Evolutionary conservation across 495 filamentous ascomycete genomes (phyloP).

Genomic region (Neurospora sp.): DNA sequence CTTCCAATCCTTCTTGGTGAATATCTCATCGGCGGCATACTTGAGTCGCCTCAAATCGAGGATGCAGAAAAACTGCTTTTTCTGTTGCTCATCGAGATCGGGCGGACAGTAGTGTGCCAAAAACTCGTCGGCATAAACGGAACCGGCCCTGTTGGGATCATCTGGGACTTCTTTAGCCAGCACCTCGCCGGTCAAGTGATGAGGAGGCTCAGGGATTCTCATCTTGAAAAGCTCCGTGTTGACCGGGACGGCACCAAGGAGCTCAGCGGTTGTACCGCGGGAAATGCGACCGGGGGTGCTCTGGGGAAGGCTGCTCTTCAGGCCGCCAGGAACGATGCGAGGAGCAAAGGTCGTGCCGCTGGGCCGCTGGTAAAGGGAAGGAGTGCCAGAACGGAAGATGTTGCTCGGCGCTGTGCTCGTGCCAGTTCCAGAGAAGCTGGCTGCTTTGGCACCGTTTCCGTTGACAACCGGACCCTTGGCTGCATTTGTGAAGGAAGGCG

Average conservation of each 20-base stretch:
- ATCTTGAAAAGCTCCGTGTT: constrained; percentile 36
- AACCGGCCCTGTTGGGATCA: constrained; percentile 27
- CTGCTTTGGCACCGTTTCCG: constrained; percentile 6
- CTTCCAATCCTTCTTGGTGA: constrained; percentile 42
- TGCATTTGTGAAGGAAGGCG: neutral
- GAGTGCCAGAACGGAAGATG: constrained; percentile 30
- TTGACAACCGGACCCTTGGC: neutral
- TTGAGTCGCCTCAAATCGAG: constrained; percentile 42
- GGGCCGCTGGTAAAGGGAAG: constrained; percentile 19
- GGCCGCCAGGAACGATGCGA: constrained; percentile 15
- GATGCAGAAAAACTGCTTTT: constrained; percentile 43
- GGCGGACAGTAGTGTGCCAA: constrained; percentile 37
- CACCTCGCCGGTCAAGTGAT: constrained; percentile 35
- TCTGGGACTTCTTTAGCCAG: constrained; percentile 34
- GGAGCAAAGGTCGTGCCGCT: constrained; percentile 28
- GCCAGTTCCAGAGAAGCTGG: constrained; percentile 16
- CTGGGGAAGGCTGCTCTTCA: constrained; percentile 27
- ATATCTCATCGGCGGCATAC: constrained; percentile 42
- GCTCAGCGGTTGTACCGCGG: constrained; percentile 17
- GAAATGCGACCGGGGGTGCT: constrained; percentile 19
- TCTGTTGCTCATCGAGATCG: constrained; percentile 36
- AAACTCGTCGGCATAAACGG: constrained; percentile 41
- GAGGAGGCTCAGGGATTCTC: constrained; percentile 36
- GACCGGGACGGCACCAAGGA: constrained; percentile 19
- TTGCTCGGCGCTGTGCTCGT: constrained; percentile 19